A percentile compares a stretch with the other conserved stretches of the same genome.
Evolutionary conservation across 2,329 filamentous ascomycete species (phyloP).

Genomic region (Talaromyces verruculosus): DNA sequence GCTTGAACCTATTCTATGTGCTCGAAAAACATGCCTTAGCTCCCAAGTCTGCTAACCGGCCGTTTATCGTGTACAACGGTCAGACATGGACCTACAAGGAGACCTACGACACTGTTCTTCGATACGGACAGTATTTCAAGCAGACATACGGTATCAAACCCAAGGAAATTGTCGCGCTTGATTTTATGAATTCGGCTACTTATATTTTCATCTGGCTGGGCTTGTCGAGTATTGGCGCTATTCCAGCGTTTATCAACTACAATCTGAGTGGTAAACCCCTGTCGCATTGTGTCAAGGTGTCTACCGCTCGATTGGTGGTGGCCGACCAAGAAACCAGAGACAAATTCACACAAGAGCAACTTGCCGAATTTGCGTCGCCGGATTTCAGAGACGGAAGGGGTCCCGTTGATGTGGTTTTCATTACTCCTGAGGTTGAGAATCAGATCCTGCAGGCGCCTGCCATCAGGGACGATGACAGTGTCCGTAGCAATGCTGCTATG

Average conservation of each 20-base stretch:
- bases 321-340: constrained; percentile 66
- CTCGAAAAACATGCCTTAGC: constrained; percentile 67
- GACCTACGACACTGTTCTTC: constrained; percentile 67
- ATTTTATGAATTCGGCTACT: constrained; percentile 77
- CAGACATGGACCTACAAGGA: constrained; percentile 71
- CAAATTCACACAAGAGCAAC: constrained; percentile 47
- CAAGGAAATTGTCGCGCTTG: constrained; percentile 74
- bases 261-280: constrained; percentile 72
- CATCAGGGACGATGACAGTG: constrained; percentile 59
- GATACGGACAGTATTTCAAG: constrained; percentile 74
- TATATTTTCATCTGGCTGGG: constrained; percentile 75
- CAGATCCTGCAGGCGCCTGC: constrained; percentile 55
- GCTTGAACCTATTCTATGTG: constrained; percentile 70
- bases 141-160: constrained; percentile 62
- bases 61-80: constrained; percentile 69
- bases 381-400: constrained; percentile 45
- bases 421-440: constrained; percentile 59
- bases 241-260: constrained; percentile 85
- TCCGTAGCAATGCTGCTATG: constrained; percentile 52
- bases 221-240: constrained; percentile 78
- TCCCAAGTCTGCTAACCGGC: constrained; percentile 50
- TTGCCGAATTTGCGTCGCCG: constrained; percentile 41
- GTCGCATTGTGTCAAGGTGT: constrained; percentile 69
- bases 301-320: constrained; percentile 66
- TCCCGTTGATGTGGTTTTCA: constrained; percentile 59